Base-by-base conservation (phyloP, 257 asterid species). In the Solanum arcanum region DNA sequence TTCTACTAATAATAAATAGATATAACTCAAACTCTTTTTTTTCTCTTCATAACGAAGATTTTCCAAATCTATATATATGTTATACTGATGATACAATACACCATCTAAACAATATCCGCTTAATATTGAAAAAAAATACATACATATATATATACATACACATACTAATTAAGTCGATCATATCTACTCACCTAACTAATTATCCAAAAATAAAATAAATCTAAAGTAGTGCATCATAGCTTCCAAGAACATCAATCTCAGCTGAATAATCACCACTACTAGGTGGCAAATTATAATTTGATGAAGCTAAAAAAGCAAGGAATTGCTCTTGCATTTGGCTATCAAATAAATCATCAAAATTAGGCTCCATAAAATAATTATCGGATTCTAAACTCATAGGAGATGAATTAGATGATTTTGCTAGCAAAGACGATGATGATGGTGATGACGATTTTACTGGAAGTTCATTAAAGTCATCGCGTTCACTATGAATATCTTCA, bases 211-310 rank as follows among this genome's bases (percentile, higher is more conserved):
- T 3, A 46, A 46, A 59, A 35, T 33, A 86, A 56, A 72, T 46
- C 82, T 90, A 66, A 12, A 91, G 69, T 29, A 91, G 69, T 29
- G 90, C 93, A 77, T 92, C 93, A 44, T 92, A 94, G 89, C 96
- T 92, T 46, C 97, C 94, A 47, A 94, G 77, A 39, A 92, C 94
- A 89, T 94, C 96, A 42, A 93, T 56, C 41, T 89, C 86, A 52
- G 90, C 86, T 44, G 92, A 82, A 56, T 91, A 92, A 76, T 77
- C 83, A 41, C 1, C 21, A 23, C 83, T 37, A 1, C 29, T 18
- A 72, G 52, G 47, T 12, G 84, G 89, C 5, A 91, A 89, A n/a
- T 62, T 68, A 73, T 74, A 78, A 80, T 35, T 83, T 4, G 90
- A 73, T 15, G 91, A 86, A 46, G 11, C 31, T 7, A 90, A 88